Evolutionary conservation across 148 eudicot genomes (phyloP), one percentile per base, ranked within the genome.

Genomic region (Amaranthus hypochondriacus): DNA sequence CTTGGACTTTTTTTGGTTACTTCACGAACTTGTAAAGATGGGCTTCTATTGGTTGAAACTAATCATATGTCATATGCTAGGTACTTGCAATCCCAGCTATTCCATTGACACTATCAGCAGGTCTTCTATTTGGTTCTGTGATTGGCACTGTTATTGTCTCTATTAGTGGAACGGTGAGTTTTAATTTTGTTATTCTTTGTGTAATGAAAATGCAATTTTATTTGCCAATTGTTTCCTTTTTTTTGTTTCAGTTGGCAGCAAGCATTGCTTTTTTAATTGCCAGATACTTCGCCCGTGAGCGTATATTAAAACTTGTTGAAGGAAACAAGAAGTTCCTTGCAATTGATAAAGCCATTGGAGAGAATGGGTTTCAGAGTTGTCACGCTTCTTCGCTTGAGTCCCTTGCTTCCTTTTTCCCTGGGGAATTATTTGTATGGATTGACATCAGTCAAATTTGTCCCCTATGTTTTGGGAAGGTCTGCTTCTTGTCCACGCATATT

Each of bases 251-350:
- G 99, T 70, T 96, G 72, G 99, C 99, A 64, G 99, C 99, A 75
- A 90, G 94, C 81, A 77, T 92, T 81, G 89, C 99, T 44, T 96
- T 96, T 86, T 78, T 96, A 71, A 96, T 96, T 75, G 99, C 99
- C 49, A 90, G 99, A 88, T 96, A 96, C 84, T 92, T 96, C 85
- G 97, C 99, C 56, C 99, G 99, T 78, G 99, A 96, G n/a, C 87
- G 99, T 5, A 96, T 96, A 75, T 86, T 96, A 73, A 96, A 96
- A 79, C 70, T 96, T 69, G 99, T 96, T 60, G 95, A 96, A 77
- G 99, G 97, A 78, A 96, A 95, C 82, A 92, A 92, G 83, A 96
- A 96, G 83, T 96, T 96, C 80, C 96, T 90, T 83, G 99, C 99
- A 56, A 92, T 96, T 72, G 99, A 96, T 84, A 96, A 89, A 82